Percentiles rank a stretch among this genome's conserved stretches.
These are phyloP conservation scores for Lagerstroemia fauriei DNA, from an alignment of 441 rosid genomes.

Conservation along the genomic window DNA sequence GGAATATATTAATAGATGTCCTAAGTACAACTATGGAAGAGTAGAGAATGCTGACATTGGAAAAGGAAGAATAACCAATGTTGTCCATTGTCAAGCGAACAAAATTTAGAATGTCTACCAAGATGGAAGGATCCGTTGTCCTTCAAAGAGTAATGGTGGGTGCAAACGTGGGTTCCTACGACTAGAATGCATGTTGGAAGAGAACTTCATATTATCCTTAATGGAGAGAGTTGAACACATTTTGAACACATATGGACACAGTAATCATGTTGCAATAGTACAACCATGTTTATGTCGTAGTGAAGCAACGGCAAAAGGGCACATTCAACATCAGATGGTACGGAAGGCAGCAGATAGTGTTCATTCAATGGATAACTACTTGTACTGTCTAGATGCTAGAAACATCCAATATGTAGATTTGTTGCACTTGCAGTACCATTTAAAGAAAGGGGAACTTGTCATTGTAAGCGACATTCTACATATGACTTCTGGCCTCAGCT, in stretches of 20 bases:
- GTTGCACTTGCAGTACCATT: background rate
- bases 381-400: too few relatives aligned
- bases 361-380: too few relatives aligned
- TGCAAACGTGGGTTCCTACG: constrained; percentile 57
- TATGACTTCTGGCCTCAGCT: constrained; percentile 28
- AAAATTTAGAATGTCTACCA: constrained; percentile 53
- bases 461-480: constrained; percentile 26
- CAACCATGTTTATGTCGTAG: too few relatives aligned
- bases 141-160: constrained; percentile 34
- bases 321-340: too few relatives aligned
- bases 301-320: too few relatives aligned
- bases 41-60: background rate
- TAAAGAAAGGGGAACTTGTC: constrained; percentile 21
- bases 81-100: too few relatives aligned
- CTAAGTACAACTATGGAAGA: constrained; percentile 57
- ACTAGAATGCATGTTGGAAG: constrained; percentile 49
- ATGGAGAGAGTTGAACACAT: constrained; percentile 43
- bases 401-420: too few relatives aligned
- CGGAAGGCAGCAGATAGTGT: too few relatives aligned
- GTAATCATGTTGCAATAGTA: too few relatives aligned
- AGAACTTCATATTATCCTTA: constrained; percentile 51
- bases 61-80: too few relatives aligned
- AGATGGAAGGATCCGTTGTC: constrained; percentile 60
- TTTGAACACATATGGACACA: too few relatives aligned
- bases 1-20: constrained; percentile 42